A percentile compares a stretch with the other conserved stretches of the same genome.
These are phyloP conservation scores for Tylopilus cervinicoccineus DNA, from an alignment of 768 basidiomycete genomes.

Conservation along the genomic window DNA sequence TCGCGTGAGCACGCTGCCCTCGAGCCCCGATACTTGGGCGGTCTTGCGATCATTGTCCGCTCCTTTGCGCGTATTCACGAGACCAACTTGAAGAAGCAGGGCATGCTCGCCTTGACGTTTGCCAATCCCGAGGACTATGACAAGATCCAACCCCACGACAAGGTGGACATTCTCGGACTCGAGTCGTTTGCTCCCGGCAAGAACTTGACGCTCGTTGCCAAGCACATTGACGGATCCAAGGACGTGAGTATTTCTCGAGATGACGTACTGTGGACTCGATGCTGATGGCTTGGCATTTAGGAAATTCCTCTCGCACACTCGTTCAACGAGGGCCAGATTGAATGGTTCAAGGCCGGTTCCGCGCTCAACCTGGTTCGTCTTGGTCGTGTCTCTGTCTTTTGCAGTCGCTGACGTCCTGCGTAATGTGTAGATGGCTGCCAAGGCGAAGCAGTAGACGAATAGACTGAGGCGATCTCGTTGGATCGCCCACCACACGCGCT, in stretches of 20 bases:
- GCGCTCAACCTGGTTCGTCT: conserved; percentile 79
- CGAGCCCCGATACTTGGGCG: conserved; percentile 92
- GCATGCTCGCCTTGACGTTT: conserved; percentile 96
- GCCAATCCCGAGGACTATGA: conserved; percentile 92
- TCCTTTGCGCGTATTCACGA: conserved; percentile 98
- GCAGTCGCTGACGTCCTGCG: conserved; percentile 1
- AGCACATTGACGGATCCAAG: conserved; percentile 77
- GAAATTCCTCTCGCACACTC: conserved; percentile 82
- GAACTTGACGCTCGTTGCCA: conserved; percentile 77
- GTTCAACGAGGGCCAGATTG: conserved; percentile 96
- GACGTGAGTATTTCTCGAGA: conserved; percentile 44
- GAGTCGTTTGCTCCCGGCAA: conserved; percentile 88
- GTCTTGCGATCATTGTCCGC: conserved; percentile 92
- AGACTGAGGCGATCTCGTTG: conserved; percentile 3
- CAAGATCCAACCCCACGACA: conserved; percentile 82
- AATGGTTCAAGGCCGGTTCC: conserved; percentile 98
- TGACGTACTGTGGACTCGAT: not conserved
- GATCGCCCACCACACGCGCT: not conserved
- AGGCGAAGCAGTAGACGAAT: conserved; percentile 44
- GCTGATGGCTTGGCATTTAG: conserved; percentile 30
- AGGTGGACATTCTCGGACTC: conserved; percentile 84
- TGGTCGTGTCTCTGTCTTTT: not conserved
- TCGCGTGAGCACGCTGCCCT: conserved; percentile 98
- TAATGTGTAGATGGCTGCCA: conserved; percentile 57
- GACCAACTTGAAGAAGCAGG: conserved; percentile 99